phyloP scores from a whole-genome alignment of 108 stramenopile species.

The Schizochytrium sp. region DNA sequence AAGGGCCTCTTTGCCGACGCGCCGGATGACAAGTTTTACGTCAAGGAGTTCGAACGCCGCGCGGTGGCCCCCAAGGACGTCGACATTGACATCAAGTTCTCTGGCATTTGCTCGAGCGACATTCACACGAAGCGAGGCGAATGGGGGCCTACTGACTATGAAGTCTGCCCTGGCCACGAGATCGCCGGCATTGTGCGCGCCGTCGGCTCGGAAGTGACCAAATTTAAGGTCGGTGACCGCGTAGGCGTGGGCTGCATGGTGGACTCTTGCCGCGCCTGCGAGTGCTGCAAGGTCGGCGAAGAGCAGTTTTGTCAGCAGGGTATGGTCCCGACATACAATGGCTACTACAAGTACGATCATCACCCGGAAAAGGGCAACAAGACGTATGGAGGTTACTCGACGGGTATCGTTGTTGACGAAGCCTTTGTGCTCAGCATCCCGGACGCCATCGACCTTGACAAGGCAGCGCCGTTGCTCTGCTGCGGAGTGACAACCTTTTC shows the following conservation, averaged over 20 bases:
- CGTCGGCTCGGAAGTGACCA: conserved; percentile 46
- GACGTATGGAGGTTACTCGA: background rate
- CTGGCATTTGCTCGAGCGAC: conserved; percentile 54
- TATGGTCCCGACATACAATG: conserved; percentile 28
- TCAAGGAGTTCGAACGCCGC: conserved; percentile 1
- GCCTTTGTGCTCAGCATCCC: background rate
- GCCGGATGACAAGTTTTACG: background rate
- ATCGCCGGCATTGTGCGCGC: conserved; percentile 39
- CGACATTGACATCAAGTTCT: background rate
- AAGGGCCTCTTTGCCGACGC: background rate
- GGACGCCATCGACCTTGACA: background rate
- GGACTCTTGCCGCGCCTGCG: conserved; percentile 51
- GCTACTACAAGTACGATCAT: conserved; percentile 16
- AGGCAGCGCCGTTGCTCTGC: conserved; percentile 44
- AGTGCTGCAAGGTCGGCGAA: conserved; percentile 39
- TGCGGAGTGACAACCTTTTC: conserved; percentile 57
- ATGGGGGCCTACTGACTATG: background rate
- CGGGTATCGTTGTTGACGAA: background rate
- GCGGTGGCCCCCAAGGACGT: background rate
- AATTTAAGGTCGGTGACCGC: conserved; percentile 54
- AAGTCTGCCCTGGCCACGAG: conserved; percentile 36
- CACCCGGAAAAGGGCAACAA: background rate
- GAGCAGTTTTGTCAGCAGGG: conserved; percentile 41
- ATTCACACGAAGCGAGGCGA: conserved; percentile 39
- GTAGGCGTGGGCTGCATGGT: conserved; percentile 62